Evolutionary conservation across 1,284 basidiomycete species (phyloP).

Genomic region (Rhizoctonia solani): DNA sequence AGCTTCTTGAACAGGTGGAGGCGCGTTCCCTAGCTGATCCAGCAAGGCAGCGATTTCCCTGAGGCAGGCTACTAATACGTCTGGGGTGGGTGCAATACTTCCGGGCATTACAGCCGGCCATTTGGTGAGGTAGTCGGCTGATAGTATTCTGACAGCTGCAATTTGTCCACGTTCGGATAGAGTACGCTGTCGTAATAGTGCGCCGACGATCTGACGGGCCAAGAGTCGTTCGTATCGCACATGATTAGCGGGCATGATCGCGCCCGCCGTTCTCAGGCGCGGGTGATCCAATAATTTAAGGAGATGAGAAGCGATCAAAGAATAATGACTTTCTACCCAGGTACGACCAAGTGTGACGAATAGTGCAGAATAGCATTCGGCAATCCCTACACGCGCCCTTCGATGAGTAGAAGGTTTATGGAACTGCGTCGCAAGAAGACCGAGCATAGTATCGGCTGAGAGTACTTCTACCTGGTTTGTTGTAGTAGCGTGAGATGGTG

Average conservation of each 20-base stretch:
- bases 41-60: slow-evolving; percentile 85
- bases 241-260: slow-evolving; percentile 54
- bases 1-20: slow-evolving; percentile 86
- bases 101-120: slow-evolving; percentile 95
- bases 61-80: slow-evolving; percentile 76
- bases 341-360: slow-evolving; percentile 73
- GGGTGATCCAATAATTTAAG: slow-evolving; percentile 59
- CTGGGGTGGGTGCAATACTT: slow-evolving; percentile 69
- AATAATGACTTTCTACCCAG: slow-evolving; percentile 86
- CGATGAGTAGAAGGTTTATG: slow-evolving; percentile 72
- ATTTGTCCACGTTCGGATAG: slow-evolving; percentile 94
- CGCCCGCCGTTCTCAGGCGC: slow-evolving; percentile 37
- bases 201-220: slow-evolving; percentile 72
- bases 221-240: slow-evolving; percentile 76
- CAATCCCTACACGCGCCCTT: slow-evolving; percentile 79
- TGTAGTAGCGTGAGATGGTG: slow-evolving; percentile 59
- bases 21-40: slow-evolving; percentile 89
- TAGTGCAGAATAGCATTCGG: slow-evolving; percentile 86
- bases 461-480: slow-evolving; percentile 69
- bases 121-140: slow-evolving; percentile 78
- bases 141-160: slow-evolving; percentile 84
- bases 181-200: slow-evolving; percentile 84
- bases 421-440: slow-evolving; percentile 75
- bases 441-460: slow-evolving; percentile 80
- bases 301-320: slow-evolving; percentile 77